Percentiles rank a stretch among this genome's conserved stretches.
phyloP scores from a whole-genome alignment of 768 basidiomycete species.

The Auricularia auricula-judae region DNA sequence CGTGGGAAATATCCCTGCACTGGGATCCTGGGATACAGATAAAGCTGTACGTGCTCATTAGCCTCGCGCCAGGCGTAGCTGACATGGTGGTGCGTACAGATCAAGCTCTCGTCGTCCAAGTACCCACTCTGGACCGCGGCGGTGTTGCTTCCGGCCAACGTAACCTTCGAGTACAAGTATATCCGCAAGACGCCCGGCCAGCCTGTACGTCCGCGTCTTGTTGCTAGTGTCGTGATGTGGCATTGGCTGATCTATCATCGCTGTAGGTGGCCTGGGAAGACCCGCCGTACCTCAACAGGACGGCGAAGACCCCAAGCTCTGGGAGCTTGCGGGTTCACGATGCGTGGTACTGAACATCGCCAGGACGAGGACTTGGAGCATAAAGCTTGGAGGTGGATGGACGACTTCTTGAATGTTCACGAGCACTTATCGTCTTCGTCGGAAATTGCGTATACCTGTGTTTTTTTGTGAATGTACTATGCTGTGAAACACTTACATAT shows the following conservation, averaged over 20 bases:
- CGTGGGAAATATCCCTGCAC: slow-evolving; percentile 43
- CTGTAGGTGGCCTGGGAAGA: not conserved
- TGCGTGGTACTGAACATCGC: not conserved
- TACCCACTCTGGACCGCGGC: slow-evolving; percentile 48
- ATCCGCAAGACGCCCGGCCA: slow-evolving; percentile 30
- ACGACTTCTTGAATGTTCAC: no score
- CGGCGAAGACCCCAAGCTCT: not conserved
- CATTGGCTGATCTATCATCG: no score
- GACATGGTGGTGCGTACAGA: slow-evolving; percentile 18
- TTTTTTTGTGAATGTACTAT: no score
- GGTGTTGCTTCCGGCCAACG: slow-evolving; percentile 35
- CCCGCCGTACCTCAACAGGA: not conserved
- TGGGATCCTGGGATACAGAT: slow-evolving; percentile 40
- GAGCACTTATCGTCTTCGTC: no score
- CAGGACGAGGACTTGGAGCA: no score
- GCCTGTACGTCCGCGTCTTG: no score
- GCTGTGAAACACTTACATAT: no score
- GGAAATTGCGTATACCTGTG: no score
- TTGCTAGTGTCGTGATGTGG: no score
- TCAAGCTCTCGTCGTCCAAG: slow-evolving; percentile 37
- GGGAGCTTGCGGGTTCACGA: not conserved
- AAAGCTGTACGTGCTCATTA: slow-evolving; percentile 27
- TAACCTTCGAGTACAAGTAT: slow-evolving; percentile 48
- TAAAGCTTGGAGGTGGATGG: no score
- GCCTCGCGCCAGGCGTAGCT: not conserved